Conservation (phyloP, 768 basidiomycete genomes). For the Tricholoma sp. region DNA sequence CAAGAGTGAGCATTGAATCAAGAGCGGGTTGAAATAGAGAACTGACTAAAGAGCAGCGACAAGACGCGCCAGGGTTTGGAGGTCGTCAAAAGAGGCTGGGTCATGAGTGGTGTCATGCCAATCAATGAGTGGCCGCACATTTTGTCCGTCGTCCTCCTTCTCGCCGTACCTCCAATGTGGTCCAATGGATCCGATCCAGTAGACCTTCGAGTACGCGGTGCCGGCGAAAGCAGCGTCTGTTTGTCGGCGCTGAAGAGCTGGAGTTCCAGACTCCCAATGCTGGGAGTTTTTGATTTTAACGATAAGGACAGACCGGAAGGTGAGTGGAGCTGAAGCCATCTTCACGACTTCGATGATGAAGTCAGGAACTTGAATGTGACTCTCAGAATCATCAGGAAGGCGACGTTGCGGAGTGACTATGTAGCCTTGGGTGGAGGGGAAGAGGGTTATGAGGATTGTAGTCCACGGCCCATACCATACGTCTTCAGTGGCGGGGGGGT, state of each 20-base stretch:
- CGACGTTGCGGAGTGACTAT: constrained; percentile 5
- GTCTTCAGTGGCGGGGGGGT: neutral
- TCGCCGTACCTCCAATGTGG: constrained; percentile 18
- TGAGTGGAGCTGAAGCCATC: constrained; percentile 11
- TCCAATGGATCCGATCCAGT: constrained; percentile 16
- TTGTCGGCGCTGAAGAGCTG: constrained; percentile 5
- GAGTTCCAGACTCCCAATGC: constrained; percentile 14
- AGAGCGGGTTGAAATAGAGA: neutral
- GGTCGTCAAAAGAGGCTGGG: constrained; percentile 4
- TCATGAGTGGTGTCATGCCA: constrained; percentile 13
- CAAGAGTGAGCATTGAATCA: neutral
- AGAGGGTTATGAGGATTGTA: constrained; percentile 11
- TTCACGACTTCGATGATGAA: constrained; percentile 16
- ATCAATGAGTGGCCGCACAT: constrained; percentile 11
- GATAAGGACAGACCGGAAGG: constrained; percentile 15
- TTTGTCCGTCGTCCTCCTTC: constrained; percentile 13
- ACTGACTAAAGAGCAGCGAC: constrained; percentile 1
- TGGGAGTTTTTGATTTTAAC: constrained; percentile 12
- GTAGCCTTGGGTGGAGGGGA: constrained; percentile 10
- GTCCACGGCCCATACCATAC: constrained; percentile 11
- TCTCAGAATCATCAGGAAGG: constrained; percentile 6
- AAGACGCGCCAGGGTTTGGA: neutral
- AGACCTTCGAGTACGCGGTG: constrained; percentile 10
- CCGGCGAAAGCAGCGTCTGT: constrained; percentile 13
- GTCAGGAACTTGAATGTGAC: constrained; percentile 4